Base-by-base conservation (phyloP, 78 protist genomes). In the Dictyostelium purpureum region DNA sequence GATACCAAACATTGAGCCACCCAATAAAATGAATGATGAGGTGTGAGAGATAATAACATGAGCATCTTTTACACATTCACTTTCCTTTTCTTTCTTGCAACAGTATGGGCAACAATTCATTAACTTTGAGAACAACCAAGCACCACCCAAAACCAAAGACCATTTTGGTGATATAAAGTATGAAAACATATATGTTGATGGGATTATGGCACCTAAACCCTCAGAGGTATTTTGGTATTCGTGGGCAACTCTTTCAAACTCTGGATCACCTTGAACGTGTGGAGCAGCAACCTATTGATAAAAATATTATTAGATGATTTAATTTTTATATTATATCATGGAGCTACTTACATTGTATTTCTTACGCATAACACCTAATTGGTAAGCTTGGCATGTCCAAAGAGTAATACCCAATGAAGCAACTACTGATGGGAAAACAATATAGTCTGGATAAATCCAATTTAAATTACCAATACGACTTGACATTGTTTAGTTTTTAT, bases 111-210 rank as follows among this genome's bases (percentile, higher is more conserved):
- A 85, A n/a, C 79, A 73, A 31, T 11, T n/a, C 7, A 47, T 6
- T 51, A 85, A 24, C 61, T 70, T 85, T 18, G 82, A 59, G 10
- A 59, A 0, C n/a, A 85, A 33, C 82, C 82, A 85, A 35, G 75
- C 28, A 11, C 28, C 24, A 31, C 92, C 92, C 0, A 85, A 16
- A 21, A 52, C 4, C 7, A 74, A 24, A 3, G 92, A 59, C n/a
- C 31, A 42, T 24, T 85, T 85, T 54, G 92, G 92, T 56, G 81
- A 85, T 4, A 61, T 43, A 6, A 73, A 85, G 24, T 70, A 49
- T 3, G 92, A 85, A 24, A 73, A 85, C 49, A 85, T 28, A 59
- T 21, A 85, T 10, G 78, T 52, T 16, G 76, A 33, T 31, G 75
- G 66, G 21, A 85, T 47, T 12, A 85, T 37, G 6, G 73, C 45